Percentiles rank a stretch among this genome's conserved stretches.
Conservation (phyloP, 148 eudicot genomes). For the Rheum nobile region DNA sequence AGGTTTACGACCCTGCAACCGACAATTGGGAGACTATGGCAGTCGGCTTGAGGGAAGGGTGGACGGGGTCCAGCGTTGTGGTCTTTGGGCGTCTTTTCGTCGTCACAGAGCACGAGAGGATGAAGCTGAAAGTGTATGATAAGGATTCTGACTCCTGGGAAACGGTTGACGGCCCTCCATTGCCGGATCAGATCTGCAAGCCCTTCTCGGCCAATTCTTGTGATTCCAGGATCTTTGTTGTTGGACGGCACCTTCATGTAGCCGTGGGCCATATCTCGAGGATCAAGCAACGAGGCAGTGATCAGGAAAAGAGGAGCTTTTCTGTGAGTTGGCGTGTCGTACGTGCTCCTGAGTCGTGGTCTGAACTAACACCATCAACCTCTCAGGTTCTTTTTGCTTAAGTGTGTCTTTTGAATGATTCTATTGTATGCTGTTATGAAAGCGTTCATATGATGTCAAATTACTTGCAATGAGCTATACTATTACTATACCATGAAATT, state of each 20-base stretch:
- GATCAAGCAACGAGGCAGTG: conserved; percentile 2
- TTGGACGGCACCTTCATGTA: conserved; percentile 75
- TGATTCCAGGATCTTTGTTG: conserved; percentile 51
- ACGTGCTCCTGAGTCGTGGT: conserved; percentile 41
- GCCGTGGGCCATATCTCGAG: conserved; percentile 58
- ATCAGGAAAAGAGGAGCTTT: conserved; percentile 37
- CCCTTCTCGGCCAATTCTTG: conserved; percentile 64
- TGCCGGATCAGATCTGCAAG: conserved; percentile 85
- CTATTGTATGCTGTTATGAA: background rate
- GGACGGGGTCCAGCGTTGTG: conserved; percentile 96
- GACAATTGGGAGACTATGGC: conserved; percentile 81
- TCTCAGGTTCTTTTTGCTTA: conserved; percentile 86
- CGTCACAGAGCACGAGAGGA: conserved; percentile 84
- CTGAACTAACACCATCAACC: conserved; percentile 64
- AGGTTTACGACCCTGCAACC: conserved; percentile 65
- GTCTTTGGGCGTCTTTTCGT: conserved; percentile 68
- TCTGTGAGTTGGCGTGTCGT: conserved; percentile 62
- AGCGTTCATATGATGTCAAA: background rate
- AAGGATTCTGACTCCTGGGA: conserved; percentile 62
- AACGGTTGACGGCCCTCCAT: conserved; percentile 53
- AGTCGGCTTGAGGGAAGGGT: conserved; percentile 73
- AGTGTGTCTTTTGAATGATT: background rate
- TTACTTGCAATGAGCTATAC: background rate
- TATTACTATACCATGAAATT: too few relatives aligned
- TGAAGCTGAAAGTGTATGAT: conserved; percentile 80